Conservation (phyloP, 768 basidiomycete genomes). For the Paxillus involutus region DNA sequence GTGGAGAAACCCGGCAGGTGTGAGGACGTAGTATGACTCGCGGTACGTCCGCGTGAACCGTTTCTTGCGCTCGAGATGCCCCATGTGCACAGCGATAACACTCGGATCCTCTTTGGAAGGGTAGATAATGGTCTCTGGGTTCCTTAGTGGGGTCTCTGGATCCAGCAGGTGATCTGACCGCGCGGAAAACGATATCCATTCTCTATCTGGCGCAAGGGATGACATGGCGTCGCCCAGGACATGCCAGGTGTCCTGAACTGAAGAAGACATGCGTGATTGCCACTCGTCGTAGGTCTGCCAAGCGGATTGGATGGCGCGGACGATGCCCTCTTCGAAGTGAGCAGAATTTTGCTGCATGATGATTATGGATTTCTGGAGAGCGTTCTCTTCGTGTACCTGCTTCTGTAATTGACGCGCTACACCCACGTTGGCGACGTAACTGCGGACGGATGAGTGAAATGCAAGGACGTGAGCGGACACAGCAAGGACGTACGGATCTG, state of each 20-base stretch:
- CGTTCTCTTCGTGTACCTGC: constrained; percentile 96
- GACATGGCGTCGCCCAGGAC: constrained; percentile 72
- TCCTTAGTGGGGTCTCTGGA: constrained; percentile 91
- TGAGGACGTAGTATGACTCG: constrained; percentile 90
- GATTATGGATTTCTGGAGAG: constrained; percentile 94
- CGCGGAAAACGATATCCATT: constrained; percentile 96
- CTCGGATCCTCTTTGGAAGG: constrained; percentile 89
- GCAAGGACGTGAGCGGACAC: not conserved
- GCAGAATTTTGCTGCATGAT: constrained; percentile 98
- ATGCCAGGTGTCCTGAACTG: constrained; percentile 76
- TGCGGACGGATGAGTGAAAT: constrained; percentile 20
- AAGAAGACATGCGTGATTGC: constrained; percentile 75
- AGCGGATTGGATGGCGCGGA: constrained; percentile 91
- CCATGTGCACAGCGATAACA: constrained; percentile 83
- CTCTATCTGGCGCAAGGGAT: constrained; percentile 78
- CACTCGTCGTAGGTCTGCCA: constrained; percentile 98
- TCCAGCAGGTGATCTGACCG: constrained; percentile 93
- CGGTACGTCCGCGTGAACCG: constrained; percentile 85
- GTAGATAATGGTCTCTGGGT: constrained; percentile 75
- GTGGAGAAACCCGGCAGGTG: constrained; percentile 94
- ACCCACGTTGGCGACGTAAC: constrained; percentile 66
- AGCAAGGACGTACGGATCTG: constrained; percentile 10
- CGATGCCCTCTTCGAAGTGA: constrained; percentile 95
- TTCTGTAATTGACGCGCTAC: constrained; percentile 82
- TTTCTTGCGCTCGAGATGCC: constrained; percentile 93